Percentiles rank a stretch among this genome's conserved stretches.
Evolutionary conservation across 768 basidiomycete species (phyloP).

Genomic region (Guyanaporus albipodus): DNA sequence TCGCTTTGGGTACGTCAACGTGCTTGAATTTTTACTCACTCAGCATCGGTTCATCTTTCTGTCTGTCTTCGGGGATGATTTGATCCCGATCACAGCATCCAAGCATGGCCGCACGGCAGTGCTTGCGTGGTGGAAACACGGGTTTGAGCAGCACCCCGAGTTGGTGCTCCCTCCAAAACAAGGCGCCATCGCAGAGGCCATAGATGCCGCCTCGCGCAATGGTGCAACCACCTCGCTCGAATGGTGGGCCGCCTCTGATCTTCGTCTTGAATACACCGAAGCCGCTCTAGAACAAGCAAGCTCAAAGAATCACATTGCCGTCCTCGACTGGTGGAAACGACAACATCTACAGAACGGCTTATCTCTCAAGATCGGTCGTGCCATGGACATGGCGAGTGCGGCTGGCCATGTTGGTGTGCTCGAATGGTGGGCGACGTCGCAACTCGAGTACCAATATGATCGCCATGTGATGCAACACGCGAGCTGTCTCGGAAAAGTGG

Average conservation of each 20-base stretch:
- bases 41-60: conserved; percentile 63
- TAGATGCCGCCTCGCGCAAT: conserved; percentile 75
- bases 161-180: conserved; percentile 53
- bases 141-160: conserved; percentile 56
- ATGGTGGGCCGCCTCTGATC: conserved; percentile 74
- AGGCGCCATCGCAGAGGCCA: conserved; percentile 58
- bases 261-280: conserved; percentile 71
- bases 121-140: conserved; percentile 80
- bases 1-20: conserved; percentile 70
- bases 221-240: conserved; percentile 72
- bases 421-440: conserved; percentile 83
- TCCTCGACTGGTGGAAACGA: conserved; percentile 81
- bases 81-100: conserved; percentile 77
- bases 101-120: conserved; percentile 67
- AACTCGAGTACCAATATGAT: conserved; percentile 77
- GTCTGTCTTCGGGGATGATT: conserved; percentile 57
- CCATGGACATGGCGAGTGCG: conserved; percentile 81
- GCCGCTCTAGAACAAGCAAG: conserved; percentile 77
- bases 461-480: conserved; percentile 73
- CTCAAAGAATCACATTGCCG: conserved; percentile 68
- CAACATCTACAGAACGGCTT: conserved; percentile 47
- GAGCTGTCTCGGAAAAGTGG: conserved; percentile 73
- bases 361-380: conserved; percentile 76
- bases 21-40: conserved; percentile 70
- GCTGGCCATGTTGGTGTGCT: conserved; percentile 72